These are phyloP conservation scores for Backusella sp. DNA, from an alignment of 192 early-diverging fungal genomes.

Conservation along the genomic window DNA sequence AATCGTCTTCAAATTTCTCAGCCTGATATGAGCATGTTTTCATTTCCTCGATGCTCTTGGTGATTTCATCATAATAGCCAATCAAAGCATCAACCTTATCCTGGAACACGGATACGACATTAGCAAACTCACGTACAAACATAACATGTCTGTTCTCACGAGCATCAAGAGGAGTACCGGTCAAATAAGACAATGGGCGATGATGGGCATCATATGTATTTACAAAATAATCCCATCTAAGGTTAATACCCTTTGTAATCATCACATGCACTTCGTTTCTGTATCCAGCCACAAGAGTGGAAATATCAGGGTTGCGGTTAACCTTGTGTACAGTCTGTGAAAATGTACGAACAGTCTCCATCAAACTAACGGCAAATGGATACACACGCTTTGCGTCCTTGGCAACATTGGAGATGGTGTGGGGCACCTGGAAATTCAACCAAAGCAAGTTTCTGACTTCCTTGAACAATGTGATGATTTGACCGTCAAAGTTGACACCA, in stretches of 20 bases:
- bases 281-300: slow-evolving; percentile 87
- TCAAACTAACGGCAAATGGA: slow-evolving; percentile 95
- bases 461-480: slow-evolving; percentile 97
- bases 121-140: slow-evolving; percentile 95
- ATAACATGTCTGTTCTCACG: slow-evolving; percentile 85
- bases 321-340: slow-evolving; percentile 81
- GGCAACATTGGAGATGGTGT: slow-evolving; percentile 84
- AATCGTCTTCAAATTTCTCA: slow-evolving; percentile 60
- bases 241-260: slow-evolving; percentile 74
- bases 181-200: slow-evolving; percentile 41
- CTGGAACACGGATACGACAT: slow-evolving; percentile 88
- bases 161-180: slow-evolving; percentile 49
- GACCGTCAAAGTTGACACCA: slow-evolving; percentile 90
- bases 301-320: slow-evolving; percentile 71
- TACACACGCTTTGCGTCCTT: slow-evolving; percentile 97
- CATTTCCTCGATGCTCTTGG: slow-evolving; percentile 79
- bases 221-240: slow-evolving; percentile 96
- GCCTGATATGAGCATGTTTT: slow-evolving; percentile 73
- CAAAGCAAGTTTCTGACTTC: slow-evolving; percentile 97
- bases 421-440: slow-evolving; percentile 93
- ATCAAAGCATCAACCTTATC: slow-evolving; percentile 91
- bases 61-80: slow-evolving; percentile 79
- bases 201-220: slow-evolving; percentile 60
- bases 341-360: slow-evolving; percentile 94
- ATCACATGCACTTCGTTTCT: slow-evolving; percentile 90